Conservation (phyloP, 2,329 filamentous ascomycete species). For the Teratosphaeria nubilosa region DNA sequence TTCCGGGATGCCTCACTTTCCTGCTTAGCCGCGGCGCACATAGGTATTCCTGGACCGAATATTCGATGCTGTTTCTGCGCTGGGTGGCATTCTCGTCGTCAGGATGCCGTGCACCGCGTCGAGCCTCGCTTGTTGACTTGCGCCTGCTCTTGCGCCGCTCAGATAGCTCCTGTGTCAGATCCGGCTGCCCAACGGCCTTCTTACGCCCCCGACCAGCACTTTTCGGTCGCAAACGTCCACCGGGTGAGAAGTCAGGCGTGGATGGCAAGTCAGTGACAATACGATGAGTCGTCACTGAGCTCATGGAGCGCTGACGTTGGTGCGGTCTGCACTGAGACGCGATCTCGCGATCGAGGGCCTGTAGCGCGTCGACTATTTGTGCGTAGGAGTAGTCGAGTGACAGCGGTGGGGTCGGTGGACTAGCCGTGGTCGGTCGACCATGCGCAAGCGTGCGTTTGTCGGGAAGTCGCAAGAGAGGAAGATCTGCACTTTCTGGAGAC, state of each 20-base stretch:
- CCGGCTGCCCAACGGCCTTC: slow-evolving; percentile 13
- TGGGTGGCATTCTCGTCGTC: slow-evolving; percentile 22
- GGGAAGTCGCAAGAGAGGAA: neutral
- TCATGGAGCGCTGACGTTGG: slow-evolving; percentile 7
- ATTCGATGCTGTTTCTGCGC: slow-evolving; percentile 78
- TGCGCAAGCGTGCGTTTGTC: slow-evolving; percentile 4
- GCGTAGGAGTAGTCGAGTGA: slow-evolving; percentile 24
- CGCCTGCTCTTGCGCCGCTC: slow-evolving; percentile 18
- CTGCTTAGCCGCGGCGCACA: slow-evolving; percentile 76
- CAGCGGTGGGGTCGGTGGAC: slow-evolving; percentile 10
- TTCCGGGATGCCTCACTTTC: slow-evolving; percentile 76
- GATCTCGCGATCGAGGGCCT: slow-evolving; percentile 8
- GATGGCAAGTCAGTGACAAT: neutral
- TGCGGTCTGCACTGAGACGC: slow-evolving; percentile 2
- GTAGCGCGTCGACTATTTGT: slow-evolving; percentile 18
- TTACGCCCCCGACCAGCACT: slow-evolving; percentile 1
- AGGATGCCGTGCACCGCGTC: slow-evolving; percentile 26
- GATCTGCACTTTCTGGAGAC: slow-evolving; percentile 5
- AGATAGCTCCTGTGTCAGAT: slow-evolving; percentile 15
- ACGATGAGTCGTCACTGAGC: neutral
- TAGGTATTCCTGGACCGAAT: slow-evolving; percentile 77
- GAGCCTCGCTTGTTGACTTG: slow-evolving; percentile 26
- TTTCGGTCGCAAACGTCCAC: neutral
- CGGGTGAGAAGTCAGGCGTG: neutral
- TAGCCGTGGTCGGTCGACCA: slow-evolving; percentile 13